Conservation (phyloP, 257 asterid genomes). For the Solanum megistacrolobum region DNA sequence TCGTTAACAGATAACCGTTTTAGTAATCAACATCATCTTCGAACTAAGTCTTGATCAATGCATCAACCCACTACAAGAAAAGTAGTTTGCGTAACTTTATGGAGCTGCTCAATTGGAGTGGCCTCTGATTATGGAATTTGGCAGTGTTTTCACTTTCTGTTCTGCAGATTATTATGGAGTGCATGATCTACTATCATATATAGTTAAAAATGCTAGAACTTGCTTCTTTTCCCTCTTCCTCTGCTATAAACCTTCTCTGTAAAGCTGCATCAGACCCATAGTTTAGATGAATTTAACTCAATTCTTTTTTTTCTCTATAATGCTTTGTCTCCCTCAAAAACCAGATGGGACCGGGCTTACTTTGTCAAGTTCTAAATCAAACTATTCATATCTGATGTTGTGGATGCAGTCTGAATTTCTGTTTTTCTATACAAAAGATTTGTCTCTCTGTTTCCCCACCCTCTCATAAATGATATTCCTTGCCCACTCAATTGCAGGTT, state of each 20-base stretch:
- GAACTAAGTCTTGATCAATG: not conserved
- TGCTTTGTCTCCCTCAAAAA: not conserved
- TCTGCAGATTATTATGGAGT: not conserved
- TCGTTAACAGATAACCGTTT: not conserved
- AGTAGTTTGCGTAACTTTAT: not conserved
- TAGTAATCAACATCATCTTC: not conserved
- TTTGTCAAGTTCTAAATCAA: not conserved
- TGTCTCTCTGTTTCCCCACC: not conserved
- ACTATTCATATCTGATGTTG: not conserved
- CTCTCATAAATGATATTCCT: not conserved
- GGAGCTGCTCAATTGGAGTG: not conserved
- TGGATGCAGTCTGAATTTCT: not conserved
- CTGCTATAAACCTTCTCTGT: not conserved
- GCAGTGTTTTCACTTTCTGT: not conserved
- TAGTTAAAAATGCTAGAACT: not conserved
- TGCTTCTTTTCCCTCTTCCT: not conserved
- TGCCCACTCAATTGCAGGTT: slow-evolving; percentile 35
- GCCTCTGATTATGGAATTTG: not conserved
- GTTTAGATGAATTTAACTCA: not conserved
- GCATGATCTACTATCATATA: not conserved
- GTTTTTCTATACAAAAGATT: not conserved
- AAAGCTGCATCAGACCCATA: not conserved
- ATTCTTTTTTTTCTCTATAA: not conserved
- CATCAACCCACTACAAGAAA: not conserved
- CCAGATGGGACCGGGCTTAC: not conserved